Base-by-base conservation (phyloP, 2,329 filamentous ascomycete genomes). In the Dissoconium aciculare region DNA sequence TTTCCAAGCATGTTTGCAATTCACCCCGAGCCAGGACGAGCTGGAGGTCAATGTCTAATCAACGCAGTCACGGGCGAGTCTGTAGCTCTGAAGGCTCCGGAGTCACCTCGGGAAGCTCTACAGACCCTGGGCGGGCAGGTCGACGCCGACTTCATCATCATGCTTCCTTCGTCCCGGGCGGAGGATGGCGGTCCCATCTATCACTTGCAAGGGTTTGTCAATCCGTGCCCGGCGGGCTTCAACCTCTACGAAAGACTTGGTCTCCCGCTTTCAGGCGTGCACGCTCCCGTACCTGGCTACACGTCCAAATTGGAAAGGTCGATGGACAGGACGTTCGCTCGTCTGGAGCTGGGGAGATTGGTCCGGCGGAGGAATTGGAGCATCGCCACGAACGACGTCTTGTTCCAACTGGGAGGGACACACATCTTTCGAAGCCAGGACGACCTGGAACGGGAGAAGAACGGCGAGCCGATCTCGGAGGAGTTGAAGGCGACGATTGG, bases 251-350 rank as follows among this genome's bases (percentile, higher is more conserved):
- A 59, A 27, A 74, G 75, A 37, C 57, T 75, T 5, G 62, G 60
- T 2, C 51, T 62, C 9, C 55, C 58, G 1, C 55, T 76, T 0
- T 54, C 62, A 0, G 57, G 60, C 15, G 75, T 77, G 40, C 72
- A 77, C 44, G 48, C 28, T 0, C 71, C 71, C 0, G 69, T 76
- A 0, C 71, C 71, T 0, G 60, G 63, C 5, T 76, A 76, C 44
- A 52, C 46, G 17, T 49, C 58, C 27, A 74, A 71, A 43, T 42
- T 77, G 0, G 66, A 67, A 42, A 62, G 55, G 29, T 64, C 59
- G 30, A 76, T 76, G 71, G 71, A 77, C 44, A 55, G 67, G 1
- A 75, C 69, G 51, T 75, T 76, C 45, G 59, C 63, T 1, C 49
- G 50, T 9, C 28, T 76, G 1, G 62, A 66, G 8, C 55, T 61